A percentile compares a stretch with the other conserved stretches of the same genome.
Conservation (phyloP, 306 rosid genomes). For the Cucurbita ficifolia region DNA sequence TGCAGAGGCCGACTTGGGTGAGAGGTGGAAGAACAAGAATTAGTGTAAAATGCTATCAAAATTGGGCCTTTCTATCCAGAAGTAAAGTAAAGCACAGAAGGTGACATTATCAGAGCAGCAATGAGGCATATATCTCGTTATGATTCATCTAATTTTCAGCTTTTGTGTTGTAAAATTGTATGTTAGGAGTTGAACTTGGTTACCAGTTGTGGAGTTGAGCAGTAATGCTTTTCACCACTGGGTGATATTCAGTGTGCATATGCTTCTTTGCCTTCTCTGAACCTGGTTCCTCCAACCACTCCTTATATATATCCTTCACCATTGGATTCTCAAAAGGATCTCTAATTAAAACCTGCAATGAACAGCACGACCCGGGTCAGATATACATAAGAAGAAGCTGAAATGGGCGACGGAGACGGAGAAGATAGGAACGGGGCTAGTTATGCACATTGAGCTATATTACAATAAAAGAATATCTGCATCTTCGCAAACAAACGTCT, state of each 20-base stretch:
- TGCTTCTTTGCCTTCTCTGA: conserved; percentile 75
- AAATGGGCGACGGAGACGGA: neutral
- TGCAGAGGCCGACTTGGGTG: neutral
- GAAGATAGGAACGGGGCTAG: neutral
- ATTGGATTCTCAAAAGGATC: conserved; percentile 57
- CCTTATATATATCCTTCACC: conserved; percentile 44
- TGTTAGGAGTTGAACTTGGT: neutral
- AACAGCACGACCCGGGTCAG: neutral
- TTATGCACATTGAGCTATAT: neutral
- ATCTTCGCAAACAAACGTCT: neutral
- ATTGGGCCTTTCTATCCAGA: neutral
- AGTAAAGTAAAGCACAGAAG: neutral
- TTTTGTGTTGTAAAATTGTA: neutral
- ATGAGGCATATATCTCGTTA: neutral
- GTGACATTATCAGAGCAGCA: neutral
- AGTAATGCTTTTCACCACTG: conserved; percentile 70
- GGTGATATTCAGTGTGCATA: conserved; percentile 72
- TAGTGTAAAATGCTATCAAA: conserved; percentile 4
- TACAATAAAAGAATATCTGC: neutral
- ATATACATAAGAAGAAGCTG: neutral
- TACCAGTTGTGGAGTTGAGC: conserved; percentile 87
- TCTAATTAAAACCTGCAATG: conserved; percentile 33
- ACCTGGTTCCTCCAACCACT: conserved; percentile 82
- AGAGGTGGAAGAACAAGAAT: neutral
- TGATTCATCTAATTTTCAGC: neutral